These are phyloP conservation scores for Clarireedia hainanense DNA, from an alignment of 2,329 filamentous ascomycete species.

Conservation along the genomic window DNA sequence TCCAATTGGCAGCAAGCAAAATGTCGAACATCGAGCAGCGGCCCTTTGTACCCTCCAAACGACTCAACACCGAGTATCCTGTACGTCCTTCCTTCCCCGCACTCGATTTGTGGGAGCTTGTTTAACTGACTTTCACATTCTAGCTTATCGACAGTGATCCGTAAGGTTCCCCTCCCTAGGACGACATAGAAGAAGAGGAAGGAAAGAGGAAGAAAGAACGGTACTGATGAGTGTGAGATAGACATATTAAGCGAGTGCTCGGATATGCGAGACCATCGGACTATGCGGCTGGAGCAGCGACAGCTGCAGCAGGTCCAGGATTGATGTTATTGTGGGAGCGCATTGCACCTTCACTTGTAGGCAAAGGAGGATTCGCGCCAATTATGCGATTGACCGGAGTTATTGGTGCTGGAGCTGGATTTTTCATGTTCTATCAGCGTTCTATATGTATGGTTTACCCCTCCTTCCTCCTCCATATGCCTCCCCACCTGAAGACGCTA, in stretches of 20 bases:
- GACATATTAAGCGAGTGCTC: constrained; percentile 85
- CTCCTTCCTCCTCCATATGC: background rate
- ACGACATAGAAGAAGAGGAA: background rate
- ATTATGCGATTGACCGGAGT: constrained; percentile 72
- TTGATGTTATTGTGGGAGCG: constrained; percentile 74
- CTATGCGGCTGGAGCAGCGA: constrained; percentile 62
- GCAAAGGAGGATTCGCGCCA: constrained; percentile 72
- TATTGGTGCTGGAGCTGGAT: constrained; percentile 68
- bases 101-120: constrained; percentile 1
- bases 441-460: constrained; percentile 63
- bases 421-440: constrained; percentile 77
- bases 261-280: constrained; percentile 80
- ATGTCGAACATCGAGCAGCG: constrained; percentile 31
- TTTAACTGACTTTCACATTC: constrained; percentile 27
- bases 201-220: background rate
- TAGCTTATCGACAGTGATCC: constrained; percentile 99
- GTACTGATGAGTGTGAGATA: constrained; percentile 34
- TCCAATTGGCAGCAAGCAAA: constrained; percentile 27
- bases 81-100: constrained; percentile 45
- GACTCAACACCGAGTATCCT: constrained; percentile 74
- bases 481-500: background rate
- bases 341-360: constrained; percentile 76
- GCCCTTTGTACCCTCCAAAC: constrained; percentile 66
- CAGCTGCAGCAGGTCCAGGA: constrained; percentile 64
- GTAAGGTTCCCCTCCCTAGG: constrained; percentile 47